phyloP scores from a whole-genome alignment of 495 filamentous ascomycete species.

The Aspergillus ellipticus region DNA sequence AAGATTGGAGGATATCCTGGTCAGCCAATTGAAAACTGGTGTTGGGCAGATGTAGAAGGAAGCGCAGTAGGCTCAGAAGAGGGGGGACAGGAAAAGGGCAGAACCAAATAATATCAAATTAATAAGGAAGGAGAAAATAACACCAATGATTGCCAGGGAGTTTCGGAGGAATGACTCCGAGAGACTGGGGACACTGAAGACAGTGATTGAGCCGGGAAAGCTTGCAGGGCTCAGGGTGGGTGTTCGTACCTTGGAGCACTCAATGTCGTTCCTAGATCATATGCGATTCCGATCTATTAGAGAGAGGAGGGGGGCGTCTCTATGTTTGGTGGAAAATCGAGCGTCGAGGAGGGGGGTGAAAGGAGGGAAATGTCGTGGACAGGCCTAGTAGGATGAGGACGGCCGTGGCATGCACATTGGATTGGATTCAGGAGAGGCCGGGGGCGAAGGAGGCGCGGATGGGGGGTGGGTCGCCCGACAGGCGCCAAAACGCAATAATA shows the following conservation, averaged over 20 bases:
- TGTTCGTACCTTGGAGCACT: neutral
- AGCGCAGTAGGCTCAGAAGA: neutral
- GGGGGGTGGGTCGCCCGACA: conserved; percentile 7
- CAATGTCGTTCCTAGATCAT: neutral
- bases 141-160: neutral
- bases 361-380: neutral
- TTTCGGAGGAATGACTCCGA: neutral
- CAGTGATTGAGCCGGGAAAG: neutral
- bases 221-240: neutral
- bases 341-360: too few species aligned
- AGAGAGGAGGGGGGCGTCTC: neutral
- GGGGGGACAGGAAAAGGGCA: neutral
- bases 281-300: neutral
- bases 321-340: neutral
- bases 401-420: conserved; percentile 12
- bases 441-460: conserved; percentile 7
- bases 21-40: neutral
- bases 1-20: neutral
- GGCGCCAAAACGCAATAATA: neutral
- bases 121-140: neutral
- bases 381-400: neutral
- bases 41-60: neutral
- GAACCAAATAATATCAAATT: neutral
- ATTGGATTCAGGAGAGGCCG: conserved; percentile 14
- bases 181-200: neutral